These are phyloP conservation scores for Cyphellophora europaea DNA, from an alignment of 2,329 filamentous ascomycete genomes.

Conservation along the genomic window DNA sequence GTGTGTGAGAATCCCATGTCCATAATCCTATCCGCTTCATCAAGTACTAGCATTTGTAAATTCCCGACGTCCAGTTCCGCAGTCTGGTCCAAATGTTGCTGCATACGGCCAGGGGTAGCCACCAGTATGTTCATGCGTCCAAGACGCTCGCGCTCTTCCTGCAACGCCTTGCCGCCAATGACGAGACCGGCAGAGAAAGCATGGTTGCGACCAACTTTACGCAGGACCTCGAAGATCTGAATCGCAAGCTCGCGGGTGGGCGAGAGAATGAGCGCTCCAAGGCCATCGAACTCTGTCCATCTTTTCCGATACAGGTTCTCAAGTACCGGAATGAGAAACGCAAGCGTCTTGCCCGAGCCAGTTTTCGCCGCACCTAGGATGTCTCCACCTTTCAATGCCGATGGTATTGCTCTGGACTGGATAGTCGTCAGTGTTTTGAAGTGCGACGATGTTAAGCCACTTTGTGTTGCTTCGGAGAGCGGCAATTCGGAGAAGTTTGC, in stretches of 20 bases:
- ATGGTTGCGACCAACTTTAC: slow-evolving; percentile 82
- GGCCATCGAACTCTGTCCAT: slow-evolving; percentile 84
- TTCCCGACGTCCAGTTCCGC: slow-evolving; percentile 83
- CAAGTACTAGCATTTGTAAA: slow-evolving; percentile 82
- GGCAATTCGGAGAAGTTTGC: slow-evolving; percentile 76
- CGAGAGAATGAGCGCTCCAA: slow-evolving; percentile 86
- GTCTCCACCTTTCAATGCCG: slow-evolving; percentile 75
- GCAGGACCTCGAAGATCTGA: slow-evolving; percentile 90
- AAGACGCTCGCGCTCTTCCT: slow-evolving; percentile 77
- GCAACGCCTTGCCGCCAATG: slow-evolving; percentile 84
- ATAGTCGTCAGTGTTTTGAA: slow-evolving; percentile 88
- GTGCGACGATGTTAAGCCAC: slow-evolving; percentile 74
- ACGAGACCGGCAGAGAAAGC: slow-evolving; percentile 85
- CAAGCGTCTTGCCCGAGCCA: slow-evolving; percentile 87
- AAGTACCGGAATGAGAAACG: slow-evolving; percentile 83
- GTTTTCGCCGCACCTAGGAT: slow-evolving; percentile 93
- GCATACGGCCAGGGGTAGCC: slow-evolving; percentile 86
- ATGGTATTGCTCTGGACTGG: slow-evolving; percentile 78
- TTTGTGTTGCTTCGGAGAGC: slow-evolving; percentile 68
- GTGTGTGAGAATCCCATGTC: slow-evolving; percentile 93
- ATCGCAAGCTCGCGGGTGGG: slow-evolving; percentile 92
- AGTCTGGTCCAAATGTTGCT: slow-evolving; percentile 93
- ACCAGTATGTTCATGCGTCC: slow-evolving; percentile 94
- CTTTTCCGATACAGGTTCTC: slow-evolving; percentile 83
- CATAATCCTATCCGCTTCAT: slow-evolving; percentile 93